Conservation (phyloP, 2,329 filamentous ascomycete genomes). For the Alternaria angustiovoidea region DNA sequence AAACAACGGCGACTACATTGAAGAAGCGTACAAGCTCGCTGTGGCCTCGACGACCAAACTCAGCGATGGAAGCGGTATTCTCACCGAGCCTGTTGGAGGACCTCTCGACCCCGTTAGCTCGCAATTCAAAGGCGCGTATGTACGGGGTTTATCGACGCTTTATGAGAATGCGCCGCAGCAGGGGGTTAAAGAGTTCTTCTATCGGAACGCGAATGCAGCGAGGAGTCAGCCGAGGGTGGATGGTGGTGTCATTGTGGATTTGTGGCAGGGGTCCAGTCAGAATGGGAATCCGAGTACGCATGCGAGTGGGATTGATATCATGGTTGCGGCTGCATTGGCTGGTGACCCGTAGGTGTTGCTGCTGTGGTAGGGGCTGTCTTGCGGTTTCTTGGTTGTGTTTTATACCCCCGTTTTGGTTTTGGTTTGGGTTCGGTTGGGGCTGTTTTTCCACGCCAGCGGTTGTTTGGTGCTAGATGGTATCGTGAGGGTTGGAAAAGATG, state of each 20-base stretch:
- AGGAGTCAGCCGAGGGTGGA: constrained; percentile 40
- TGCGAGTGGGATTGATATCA: constrained; percentile 68
- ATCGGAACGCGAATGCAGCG: constrained; percentile 44
- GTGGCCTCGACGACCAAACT: constrained; percentile 37
- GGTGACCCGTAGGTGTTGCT: constrained; percentile 3
- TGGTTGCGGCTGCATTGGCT: constrained; percentile 60
- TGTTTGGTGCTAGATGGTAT: constrained; percentile 2
- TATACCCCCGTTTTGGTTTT: constrained; percentile 10
- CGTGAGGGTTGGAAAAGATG: neutral
- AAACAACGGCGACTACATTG: constrained; percentile 35
- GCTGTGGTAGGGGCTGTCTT: neutral
- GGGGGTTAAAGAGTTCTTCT: constrained; percentile 39
- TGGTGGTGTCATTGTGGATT: constrained; percentile 61
- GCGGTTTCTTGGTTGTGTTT: constrained; percentile 8
- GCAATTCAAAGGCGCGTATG: constrained; percentile 51
- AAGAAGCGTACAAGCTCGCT: constrained; percentile 40
- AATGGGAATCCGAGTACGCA: constrained; percentile 66
- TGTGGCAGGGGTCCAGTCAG: constrained; percentile 66
- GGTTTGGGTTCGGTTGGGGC: too few relatives aligned
- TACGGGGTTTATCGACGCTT: constrained; percentile 43
- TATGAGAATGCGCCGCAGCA: constrained; percentile 35
- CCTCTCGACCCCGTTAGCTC: constrained; percentile 38
- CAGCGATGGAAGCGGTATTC: constrained; percentile 37
- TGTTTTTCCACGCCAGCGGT: neutral
- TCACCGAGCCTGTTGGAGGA: constrained; percentile 39